Conservation (phyloP, 2,329 filamentous ascomycete genomes). For the Thyridium curvatum region DNA sequence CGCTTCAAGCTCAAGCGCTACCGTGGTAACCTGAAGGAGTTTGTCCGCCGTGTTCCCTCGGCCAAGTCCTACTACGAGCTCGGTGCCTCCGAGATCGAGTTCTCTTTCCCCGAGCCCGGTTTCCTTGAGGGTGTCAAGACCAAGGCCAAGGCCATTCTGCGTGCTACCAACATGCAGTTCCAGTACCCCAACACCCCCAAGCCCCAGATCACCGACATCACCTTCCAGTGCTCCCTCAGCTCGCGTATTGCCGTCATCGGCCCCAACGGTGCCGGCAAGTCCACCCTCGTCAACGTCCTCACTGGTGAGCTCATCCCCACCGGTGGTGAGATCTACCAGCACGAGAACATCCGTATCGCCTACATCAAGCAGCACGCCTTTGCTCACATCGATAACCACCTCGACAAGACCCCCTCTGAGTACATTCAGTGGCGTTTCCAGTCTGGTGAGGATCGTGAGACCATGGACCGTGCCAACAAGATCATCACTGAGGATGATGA, state of each 20-base stretch:
- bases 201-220: conserved; percentile 87
- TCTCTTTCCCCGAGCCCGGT: conserved; percentile 98
- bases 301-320: conserved; percentile 98
- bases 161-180: conserved; percentile 98
- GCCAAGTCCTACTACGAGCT: conserved; percentile 98
- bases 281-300: conserved; percentile 96
- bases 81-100: conserved; percentile 92
- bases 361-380: conserved; percentile 99
- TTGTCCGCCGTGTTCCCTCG: conserved; percentile 86
- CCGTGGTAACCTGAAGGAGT: conserved; percentile 89
- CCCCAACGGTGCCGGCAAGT: conserved; percentile 99
- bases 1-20: conserved; percentile 99
- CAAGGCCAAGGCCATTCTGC: conserved; percentile 98
- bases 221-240: conserved; percentile 96
- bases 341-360: conserved; percentile 99
- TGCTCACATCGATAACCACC: conserved; percentile 97
- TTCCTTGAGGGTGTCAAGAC: conserved; percentile 99
- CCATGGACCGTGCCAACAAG: conserved; percentile 99
- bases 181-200: conserved; percentile 92
- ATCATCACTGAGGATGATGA: conserved; percentile 98
- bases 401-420: conserved; percentile 96
- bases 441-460: conserved; percentile 99
- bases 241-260: conserved; percentile 99
- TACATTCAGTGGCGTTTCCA: conserved; percentile 99
- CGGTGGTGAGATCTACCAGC: conserved; percentile 93